A percentile compares a stretch with the other conserved stretches of the same genome.
These are phyloP conservation scores for Metarhizium brunneum DNA, from an alignment of 2,329 filamentous ascomycete genomes.

Conservation along the genomic window DNA sequence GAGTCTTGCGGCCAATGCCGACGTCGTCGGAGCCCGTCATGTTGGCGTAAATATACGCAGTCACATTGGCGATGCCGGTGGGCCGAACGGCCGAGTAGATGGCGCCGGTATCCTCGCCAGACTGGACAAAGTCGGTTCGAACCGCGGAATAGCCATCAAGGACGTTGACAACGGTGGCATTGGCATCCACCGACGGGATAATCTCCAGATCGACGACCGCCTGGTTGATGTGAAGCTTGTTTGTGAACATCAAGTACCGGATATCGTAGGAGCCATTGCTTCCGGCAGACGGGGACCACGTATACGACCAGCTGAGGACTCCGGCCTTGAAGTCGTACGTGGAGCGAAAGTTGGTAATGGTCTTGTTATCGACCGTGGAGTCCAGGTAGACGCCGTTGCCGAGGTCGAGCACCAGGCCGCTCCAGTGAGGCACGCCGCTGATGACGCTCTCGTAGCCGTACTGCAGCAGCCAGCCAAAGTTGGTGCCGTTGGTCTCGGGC, in stretches of 20 bases:
- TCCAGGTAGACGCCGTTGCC: conserved; percentile 44
- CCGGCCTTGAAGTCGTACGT: conserved; percentile 55
- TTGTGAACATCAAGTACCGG: conserved; percentile 55
- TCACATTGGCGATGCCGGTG: conserved; percentile 50
- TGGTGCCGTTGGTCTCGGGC: conserved; percentile 46
- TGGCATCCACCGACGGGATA: conserved; percentile 36
- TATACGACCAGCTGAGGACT: conserved; percentile 54
- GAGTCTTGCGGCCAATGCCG: conserved; percentile 23
- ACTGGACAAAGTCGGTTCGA: conserved; percentile 48
- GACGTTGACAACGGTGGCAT: conserved; percentile 55
- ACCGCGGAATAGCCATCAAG: conserved; percentile 61
- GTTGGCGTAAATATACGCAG: conserved; percentile 39
- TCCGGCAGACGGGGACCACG: conserved; percentile 44
- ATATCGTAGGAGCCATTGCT: conserved; percentile 42
- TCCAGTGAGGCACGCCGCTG: conserved; percentile 57
- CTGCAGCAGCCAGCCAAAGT: conserved; percentile 59
- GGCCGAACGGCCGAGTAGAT: conserved; percentile 61
- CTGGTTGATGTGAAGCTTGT: conserved; percentile 50
- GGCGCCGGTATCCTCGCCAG: conserved; percentile 40
- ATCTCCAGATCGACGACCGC: conserved; percentile 2
- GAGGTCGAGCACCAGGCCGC: conserved; percentile 36
- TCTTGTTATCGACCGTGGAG: conserved; percentile 46
- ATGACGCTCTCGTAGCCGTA: conserved; percentile 55
- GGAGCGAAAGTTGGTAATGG: conserved; percentile 52
- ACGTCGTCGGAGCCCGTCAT: conserved; percentile 30